Evolutionary conservation across 1,284 basidiomycete species (phyloP).

Genomic region (Melampsora occidentalis): DNA sequence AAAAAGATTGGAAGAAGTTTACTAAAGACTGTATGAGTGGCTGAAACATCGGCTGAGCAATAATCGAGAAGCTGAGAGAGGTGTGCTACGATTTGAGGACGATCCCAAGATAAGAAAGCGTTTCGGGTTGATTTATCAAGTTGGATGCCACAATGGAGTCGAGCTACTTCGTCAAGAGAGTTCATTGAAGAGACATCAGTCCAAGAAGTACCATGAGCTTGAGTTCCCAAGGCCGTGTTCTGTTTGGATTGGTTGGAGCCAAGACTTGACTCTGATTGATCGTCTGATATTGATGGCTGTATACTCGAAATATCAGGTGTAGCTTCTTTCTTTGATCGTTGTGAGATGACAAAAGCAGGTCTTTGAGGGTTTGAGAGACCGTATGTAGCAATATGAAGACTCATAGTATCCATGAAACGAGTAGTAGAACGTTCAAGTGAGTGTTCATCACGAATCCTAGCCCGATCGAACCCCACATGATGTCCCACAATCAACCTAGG

Average conservation of each 20-base stretch:
- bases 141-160: slow-evolving; percentile 77
- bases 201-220: slow-evolving; percentile 62
- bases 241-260: too few species aligned
- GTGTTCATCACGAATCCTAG: slow-evolving; percentile 81
- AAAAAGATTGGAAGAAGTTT: slow-evolving; percentile 82
- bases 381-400: slow-evolving; percentile 86
- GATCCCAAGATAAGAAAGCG: slow-evolving; percentile 66
- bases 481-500: slow-evolving; percentile 81
- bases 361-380: slow-evolving; percentile 94
- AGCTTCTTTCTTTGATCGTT: slow-evolving; percentile 62
- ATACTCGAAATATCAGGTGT: slow-evolving; percentile 63
- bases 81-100: slow-evolving; percentile 66
- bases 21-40: slow-evolving; percentile 78
- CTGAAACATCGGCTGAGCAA: slow-evolving; percentile 77
- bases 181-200: slow-evolving; percentile 89
- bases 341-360: slow-evolving; percentile 83
- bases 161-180: slow-evolving; percentile 86
- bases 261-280: slow-evolving; percentile 51
- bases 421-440: slow-evolving; percentile 66
- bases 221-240: neutral
- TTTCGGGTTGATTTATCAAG: slow-evolving; percentile 77
- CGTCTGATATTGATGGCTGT: slow-evolving; percentile 60
- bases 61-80: slow-evolving; percentile 79
- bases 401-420: slow-evolving; percentile 91
- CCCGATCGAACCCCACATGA: slow-evolving; percentile 91